Percentiles rank a stretch among this genome's conserved stretches.
These are phyloP conservation scores for Entrophospora sp. DNA, from an alignment of 192 early-diverging fungal genomes.

Conservation along the genomic window DNA sequence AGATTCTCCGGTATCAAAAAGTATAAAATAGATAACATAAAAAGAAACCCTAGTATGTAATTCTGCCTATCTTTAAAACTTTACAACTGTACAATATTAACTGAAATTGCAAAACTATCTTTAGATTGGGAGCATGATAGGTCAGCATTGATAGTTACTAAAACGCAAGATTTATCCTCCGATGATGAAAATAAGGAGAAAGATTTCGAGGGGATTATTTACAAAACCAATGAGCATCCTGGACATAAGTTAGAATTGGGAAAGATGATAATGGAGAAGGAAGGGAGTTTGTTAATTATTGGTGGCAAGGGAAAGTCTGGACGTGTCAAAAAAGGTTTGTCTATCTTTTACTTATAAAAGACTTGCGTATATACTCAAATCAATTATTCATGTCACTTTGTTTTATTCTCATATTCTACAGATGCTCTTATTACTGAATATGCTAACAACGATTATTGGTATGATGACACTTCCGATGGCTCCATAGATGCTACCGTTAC, in stretches of 20 bases:
- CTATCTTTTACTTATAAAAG: neutral
- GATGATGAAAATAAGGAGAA: neutral
- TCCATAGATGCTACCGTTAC: neutral
- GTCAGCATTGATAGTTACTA: neutral
- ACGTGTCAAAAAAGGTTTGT: neutral
- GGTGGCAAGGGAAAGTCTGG: conserved; percentile 9
- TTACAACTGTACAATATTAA: no score
- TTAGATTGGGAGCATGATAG: neutral
- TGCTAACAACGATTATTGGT: conserved; percentile 8
- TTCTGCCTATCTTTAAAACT: no score
- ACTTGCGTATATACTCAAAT: conserved; percentile 3
- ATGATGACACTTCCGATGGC: conserved; percentile 8
- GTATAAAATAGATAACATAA: no score
- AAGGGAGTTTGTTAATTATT: conserved; percentile 3
- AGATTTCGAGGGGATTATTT: neutral
- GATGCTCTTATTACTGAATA: neutral
- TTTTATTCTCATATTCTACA: no score
- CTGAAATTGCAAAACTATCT: no score
- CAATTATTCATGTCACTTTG: neutral
- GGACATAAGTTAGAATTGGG: neutral
- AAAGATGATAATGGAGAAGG: neutral
- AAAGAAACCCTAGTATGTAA: no score
- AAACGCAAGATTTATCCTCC: neutral
- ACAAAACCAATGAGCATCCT: neutral
- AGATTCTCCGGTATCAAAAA: no score